phyloP scores from a whole-genome alignment of 2,329 filamentous ascomycete species.

The Colletotrichum kahawae region DNA sequence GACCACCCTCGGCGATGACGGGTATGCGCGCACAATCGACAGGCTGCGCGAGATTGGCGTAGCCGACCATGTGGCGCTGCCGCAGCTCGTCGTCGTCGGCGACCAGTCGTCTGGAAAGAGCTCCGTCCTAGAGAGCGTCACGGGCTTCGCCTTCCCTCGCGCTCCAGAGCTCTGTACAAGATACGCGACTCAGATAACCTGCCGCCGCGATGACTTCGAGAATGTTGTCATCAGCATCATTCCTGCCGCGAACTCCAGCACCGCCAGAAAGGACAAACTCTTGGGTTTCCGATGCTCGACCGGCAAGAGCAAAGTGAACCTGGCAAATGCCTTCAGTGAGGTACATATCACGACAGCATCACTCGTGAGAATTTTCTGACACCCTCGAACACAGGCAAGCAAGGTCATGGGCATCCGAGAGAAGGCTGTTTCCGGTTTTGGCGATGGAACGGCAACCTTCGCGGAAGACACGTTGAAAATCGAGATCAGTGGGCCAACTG shows the following conservation, averaged over 20 bases:
- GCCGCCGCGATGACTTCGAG: conserved; percentile 36
- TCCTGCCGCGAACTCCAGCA: conserved; percentile 23
- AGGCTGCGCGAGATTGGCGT: not conserved
- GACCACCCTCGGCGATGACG: not conserved
- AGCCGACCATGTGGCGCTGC: not conserved
- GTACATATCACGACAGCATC: not conserved
- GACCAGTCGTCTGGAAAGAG: conserved; percentile 88
- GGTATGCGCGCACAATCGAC: not conserved
- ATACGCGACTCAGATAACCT: conserved; percentile 53
- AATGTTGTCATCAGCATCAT: conserved; percentile 46
- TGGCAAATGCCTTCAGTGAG: not conserved
- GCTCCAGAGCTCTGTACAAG: conserved; percentile 50
- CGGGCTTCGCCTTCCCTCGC: conserved; percentile 52
- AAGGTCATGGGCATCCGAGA: conserved; percentile 47
- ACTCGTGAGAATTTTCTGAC: not conserved
- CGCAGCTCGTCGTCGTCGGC: conserved; percentile 80
- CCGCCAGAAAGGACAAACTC: not conserved
- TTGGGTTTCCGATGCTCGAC: not conserved
- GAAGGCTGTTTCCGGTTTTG: not conserved
- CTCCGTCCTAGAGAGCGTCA: conserved; percentile 75
- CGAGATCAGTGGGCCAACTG: conserved; percentile 49
- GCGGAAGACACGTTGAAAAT: conserved; percentile 51
- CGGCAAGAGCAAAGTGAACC: not conserved
- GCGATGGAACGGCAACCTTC: conserved; percentile 36
- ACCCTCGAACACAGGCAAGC: not conserved